Base-by-base conservation (phyloP, 805 yeast species). In the Candida wancherniae region DNA sequence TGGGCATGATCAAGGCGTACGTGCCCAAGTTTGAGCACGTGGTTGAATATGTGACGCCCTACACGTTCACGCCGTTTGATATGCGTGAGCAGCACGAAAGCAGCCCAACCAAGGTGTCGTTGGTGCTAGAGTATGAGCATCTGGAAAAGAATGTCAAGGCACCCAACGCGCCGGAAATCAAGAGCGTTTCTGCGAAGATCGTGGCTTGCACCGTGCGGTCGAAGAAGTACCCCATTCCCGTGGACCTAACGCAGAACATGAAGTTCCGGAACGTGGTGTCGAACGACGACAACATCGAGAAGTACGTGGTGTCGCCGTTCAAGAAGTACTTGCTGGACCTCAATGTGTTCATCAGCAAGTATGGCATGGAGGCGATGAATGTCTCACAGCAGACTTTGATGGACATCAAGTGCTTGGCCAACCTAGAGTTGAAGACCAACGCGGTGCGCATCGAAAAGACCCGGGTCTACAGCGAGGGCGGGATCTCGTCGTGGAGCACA, bases 391-490 rank as follows among this genome's bases (percentile, higher is more conserved):
- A 48, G 24, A 25, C 44, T n/a, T 37, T 54, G 19, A 50, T 47
- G 55, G 60, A 55, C 31, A 31, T 54, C 14, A 54, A 54, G 37
- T 23, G 50, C 19, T 36, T 55, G 32, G 51, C 59, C 24, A 37
- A 47, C 16, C 34, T 55, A 15, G 45, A 40, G 8, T 39, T 42
- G n/a, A 55, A 54, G 32, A 40, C 41, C 19, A 45, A 47, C 20
- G 16, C 31, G 2, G 26, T 51, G 29, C 48, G 44, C 31, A 34
- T 50, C 9, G 51, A 48, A 1, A 22, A 38, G 9, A 34, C 40
- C 7, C 21, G 20, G 10, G 22, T 39, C 8, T 20, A 29, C 6
- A 37, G 29, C 19, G 20, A 19, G 4, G 45, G 45, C 6, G 48
- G 43, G 3, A 32, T 42, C 6, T 33, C 35, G 6, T 27, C 19